phyloP scores from a whole-genome alignment of 129 eudicot genomes.

The Pittosporum tobira region DNA sequence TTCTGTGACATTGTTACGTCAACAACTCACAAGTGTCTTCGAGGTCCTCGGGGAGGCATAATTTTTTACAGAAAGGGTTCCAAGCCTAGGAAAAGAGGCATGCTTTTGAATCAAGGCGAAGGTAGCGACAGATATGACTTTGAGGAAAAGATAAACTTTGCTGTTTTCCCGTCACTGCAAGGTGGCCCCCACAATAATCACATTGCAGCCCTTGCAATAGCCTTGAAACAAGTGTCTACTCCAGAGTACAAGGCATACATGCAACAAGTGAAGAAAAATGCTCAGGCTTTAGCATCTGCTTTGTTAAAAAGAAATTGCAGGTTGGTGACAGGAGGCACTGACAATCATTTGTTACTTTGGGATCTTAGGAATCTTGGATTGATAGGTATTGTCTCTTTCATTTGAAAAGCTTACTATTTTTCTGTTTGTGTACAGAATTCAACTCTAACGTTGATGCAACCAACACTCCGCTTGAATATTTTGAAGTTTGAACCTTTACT shows the following conservation, averaged over 20 bases:
- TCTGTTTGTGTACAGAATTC: background rate
- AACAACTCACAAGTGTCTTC: conserved; percentile 85
- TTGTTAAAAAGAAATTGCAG: conserved; percentile 61
- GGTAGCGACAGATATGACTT: conserved; percentile 63
- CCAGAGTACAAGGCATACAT: conserved; percentile 70
- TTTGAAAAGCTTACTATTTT: background rate
- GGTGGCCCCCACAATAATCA: conserved; percentile 96
- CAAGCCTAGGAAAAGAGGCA: conserved; percentile 57
- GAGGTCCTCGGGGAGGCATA: conserved; percentile 95
- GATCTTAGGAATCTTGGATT: conserved; percentile 81
- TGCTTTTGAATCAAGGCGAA: conserved; percentile 62
- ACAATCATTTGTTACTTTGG: conserved; percentile 86
- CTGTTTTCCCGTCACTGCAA: conserved; percentile 89
- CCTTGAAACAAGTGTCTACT: conserved; percentile 78
- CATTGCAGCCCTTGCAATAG: conserved; percentile 89
- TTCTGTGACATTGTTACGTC: conserved; percentile 87
- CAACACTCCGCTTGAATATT: no score
- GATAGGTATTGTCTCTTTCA: conserved; percentile 37
- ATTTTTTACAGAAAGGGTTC: conserved; percentile 74
- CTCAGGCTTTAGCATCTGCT: conserved; percentile 88
- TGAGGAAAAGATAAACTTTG: conserved; percentile 79
- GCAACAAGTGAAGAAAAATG: conserved; percentile 95
- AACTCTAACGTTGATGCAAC: no score
- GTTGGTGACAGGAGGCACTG: conserved; percentile 89
- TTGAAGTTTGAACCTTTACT: no score